These are phyloP conservation scores for Laguncularia racemosa DNA, from an alignment of 345 rosid genomes.

Conservation along the genomic window DNA sequence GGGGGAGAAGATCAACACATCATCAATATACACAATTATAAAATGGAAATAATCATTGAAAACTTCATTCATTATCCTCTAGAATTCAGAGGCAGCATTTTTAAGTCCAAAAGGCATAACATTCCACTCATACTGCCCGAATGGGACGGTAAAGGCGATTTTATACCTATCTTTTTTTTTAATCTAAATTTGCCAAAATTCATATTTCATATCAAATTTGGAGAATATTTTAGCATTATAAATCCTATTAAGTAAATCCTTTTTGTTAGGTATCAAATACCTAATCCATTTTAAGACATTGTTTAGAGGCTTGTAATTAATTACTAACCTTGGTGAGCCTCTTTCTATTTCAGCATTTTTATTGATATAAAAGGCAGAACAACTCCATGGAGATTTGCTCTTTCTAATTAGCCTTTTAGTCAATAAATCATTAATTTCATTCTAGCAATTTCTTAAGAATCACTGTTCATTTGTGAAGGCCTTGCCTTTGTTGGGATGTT, in stretches of 20 bases:
- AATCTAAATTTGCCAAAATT: not conserved
- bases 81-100: too few species aligned
- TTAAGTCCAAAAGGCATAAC: too few species aligned
- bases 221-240: not conserved
- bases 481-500: not conserved
- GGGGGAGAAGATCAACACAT: too few species aligned
- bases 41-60: too few species aligned
- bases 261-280: too few species aligned
- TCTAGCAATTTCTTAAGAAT: not conserved
- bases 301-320: not conserved
- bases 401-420: not conserved
- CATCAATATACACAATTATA: too few species aligned
- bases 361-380: not conserved
- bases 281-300: too few species aligned
- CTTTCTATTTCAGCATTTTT: not conserved
- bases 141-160: not conserved
- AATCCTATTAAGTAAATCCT: too few species aligned
- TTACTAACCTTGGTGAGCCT: not conserved
- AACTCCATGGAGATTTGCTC: not conserved
- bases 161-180: not conserved
- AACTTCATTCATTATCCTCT: too few species aligned
- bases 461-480: not conserved
- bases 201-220: constrained; percentile 4
- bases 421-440: not conserved
- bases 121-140: too few species aligned